Evolutionary conservation across 257 asterid species (phyloP).

Genomic region (Nicotiana tabacum): DNA sequence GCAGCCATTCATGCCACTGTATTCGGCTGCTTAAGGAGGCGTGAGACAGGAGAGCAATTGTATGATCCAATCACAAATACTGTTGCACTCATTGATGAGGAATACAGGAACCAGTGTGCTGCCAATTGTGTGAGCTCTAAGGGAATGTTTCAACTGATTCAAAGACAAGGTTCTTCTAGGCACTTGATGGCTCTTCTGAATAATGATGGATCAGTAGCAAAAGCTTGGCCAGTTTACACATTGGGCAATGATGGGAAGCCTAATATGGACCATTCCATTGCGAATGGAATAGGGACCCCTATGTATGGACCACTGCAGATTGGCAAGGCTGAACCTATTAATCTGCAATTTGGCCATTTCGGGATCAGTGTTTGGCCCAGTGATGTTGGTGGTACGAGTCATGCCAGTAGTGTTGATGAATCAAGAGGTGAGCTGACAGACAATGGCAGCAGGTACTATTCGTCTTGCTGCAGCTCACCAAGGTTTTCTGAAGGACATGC

Average conservation of each 20-base stretch:
- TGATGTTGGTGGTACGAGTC: constrained; percentile 90
- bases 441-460: constrained; percentile 69
- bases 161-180: constrained; percentile 85
- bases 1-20: constrained; percentile 98
- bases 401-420: constrained; percentile 84
- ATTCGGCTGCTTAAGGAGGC: constrained; percentile 91
- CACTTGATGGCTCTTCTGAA: constrained; percentile 95
- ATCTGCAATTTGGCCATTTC: constrained; percentile 89
- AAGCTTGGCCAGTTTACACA: constrained; percentile 92
- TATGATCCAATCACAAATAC: constrained; percentile 78
- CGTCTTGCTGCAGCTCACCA: constrained; percentile 98
- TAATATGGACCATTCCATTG: constrained; percentile 24
- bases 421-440: constrained; percentile 81
- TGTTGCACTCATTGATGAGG: constrained; percentile 70
- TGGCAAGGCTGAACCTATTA: constrained; percentile 78
- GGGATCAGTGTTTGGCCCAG: constrained; percentile 95
- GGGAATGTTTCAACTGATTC: constrained; percentile 97
- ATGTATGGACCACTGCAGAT: constrained; percentile 84
- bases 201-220: constrained; percentile 92
- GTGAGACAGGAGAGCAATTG: constrained; percentile 69
- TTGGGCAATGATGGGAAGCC: constrained; percentile 46
- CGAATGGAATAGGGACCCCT: constrained; percentile 55
- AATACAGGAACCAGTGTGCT: constrained; percentile 83
- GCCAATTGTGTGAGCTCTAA: constrained; percentile 89
- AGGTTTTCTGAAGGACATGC: constrained; percentile 74